A percentile compares a stretch with the other conserved stretches of the same genome.
Evolutionary conservation across 225 moss, liverwort and hornwort genomes (phyloP).

Genomic region (Pseudoscleropodium purum): DNA sequence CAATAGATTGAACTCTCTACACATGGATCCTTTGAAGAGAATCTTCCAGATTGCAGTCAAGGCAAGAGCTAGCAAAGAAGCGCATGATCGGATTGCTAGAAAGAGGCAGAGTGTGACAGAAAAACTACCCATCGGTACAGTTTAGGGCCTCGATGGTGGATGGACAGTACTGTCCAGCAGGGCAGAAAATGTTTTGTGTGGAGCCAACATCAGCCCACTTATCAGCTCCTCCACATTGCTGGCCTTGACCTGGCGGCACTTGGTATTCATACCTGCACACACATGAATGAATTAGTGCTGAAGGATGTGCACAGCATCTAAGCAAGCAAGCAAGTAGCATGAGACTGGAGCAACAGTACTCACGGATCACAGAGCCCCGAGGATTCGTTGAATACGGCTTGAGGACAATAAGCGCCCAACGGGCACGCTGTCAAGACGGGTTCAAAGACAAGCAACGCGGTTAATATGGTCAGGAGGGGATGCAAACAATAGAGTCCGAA

Average conservation of each 20-base stretch:
- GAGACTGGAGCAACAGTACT: neutral
- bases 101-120: neutral
- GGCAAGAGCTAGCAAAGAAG: neutral
- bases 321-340: neutral
- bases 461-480: neutral
- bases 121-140: conserved; percentile 34
- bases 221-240: conserved; percentile 77
- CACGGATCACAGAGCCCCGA: conserved; percentile 63
- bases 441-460: neutral
- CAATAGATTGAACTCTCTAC: neutral
- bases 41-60: neutral
- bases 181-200: conserved; percentile 41
- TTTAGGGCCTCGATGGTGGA: conserved; percentile 18
- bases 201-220: conserved; percentile 48
- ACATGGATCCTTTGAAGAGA: neutral
- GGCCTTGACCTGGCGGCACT: conserved; percentile 7
- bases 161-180: conserved; percentile 56
- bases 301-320: neutral
- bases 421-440: conserved; percentile 58
- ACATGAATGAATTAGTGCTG: neutral
- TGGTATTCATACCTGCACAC: conserved; percentile 60
- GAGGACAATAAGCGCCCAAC: conserved; percentile 69
- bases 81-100: too few relatives aligned
- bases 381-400: conserved; percentile 10
- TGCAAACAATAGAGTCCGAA: neutral